Conservation (phyloP, 805 yeast species). For the Clavispora fructus region DNA sequence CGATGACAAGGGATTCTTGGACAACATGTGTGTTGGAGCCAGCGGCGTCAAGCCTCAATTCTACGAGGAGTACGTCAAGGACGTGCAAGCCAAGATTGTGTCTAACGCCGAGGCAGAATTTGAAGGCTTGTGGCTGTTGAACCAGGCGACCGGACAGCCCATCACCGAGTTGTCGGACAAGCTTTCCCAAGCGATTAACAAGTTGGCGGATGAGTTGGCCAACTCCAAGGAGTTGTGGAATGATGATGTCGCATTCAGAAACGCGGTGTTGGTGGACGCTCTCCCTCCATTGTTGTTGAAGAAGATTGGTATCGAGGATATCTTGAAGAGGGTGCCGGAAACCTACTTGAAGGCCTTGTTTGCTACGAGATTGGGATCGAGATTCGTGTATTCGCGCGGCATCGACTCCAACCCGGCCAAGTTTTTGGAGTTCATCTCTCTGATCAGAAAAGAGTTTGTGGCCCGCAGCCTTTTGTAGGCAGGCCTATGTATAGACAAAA, state of each 20-base stretch:
- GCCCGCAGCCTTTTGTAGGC: slow-evolving; percentile 25
- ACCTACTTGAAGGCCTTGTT: slow-evolving; percentile 84
- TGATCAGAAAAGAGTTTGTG: slow-evolving; percentile 44
- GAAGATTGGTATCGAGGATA: slow-evolving; percentile 60
- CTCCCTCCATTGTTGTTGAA: slow-evolving; percentile 71
- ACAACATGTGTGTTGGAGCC: slow-evolving; percentile 72
- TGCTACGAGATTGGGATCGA: slow-evolving; percentile 79
- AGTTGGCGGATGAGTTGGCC: slow-evolving; percentile 80
- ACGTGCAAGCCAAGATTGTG: slow-evolving; percentile 73
- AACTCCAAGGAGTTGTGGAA: slow-evolving; percentile 78
- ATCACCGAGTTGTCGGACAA: slow-evolving; percentile 72
- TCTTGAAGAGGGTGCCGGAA: slow-evolving; percentile 76
- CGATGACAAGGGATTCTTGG: slow-evolving; percentile 75
- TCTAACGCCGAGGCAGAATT: slow-evolving; percentile 81
- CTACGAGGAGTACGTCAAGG: slow-evolving; percentile 76
- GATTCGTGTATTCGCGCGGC: slow-evolving; percentile 80
- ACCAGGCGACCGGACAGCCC: slow-evolving; percentile 57
- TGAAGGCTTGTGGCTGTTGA: slow-evolving; percentile 77
- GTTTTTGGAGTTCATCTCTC: slow-evolving; percentile 64
- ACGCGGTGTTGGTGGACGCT: slow-evolving; percentile 68
- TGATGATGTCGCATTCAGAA: slow-evolving; percentile 70
- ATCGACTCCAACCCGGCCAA: slow-evolving; percentile 74
- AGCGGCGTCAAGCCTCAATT: slow-evolving; percentile 55
- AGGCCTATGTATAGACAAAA: background rate
- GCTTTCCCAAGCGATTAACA: slow-evolving; percentile 76